Percentiles rank a stretch among this genome's conserved stretches.
Evolutionary conservation across 495 filamentous ascomycete genomes (phyloP).

Genomic region (Lasiosphaeria ovina): DNA sequence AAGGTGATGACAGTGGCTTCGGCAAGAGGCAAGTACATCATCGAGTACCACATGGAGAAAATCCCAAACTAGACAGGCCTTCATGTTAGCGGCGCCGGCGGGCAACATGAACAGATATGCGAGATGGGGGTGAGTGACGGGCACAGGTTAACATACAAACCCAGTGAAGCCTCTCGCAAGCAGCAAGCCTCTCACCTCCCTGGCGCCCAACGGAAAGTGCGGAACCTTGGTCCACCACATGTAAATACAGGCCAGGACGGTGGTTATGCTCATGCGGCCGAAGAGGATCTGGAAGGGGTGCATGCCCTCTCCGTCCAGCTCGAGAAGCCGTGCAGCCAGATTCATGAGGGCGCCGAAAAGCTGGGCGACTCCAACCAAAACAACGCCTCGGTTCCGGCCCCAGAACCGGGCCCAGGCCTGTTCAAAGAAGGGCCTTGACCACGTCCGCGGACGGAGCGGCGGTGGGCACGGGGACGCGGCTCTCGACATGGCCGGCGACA

Average conservation of each 20-base stretch:
- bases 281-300: constrained; percentile 91
- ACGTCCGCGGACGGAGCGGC: not conserved
- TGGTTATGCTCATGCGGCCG: constrained; percentile 76
- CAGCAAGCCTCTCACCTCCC: constrained; percentile 63
- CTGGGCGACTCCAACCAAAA: constrained; percentile 72
- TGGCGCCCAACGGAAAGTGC: constrained; percentile 67
- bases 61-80: constrained; percentile 59
- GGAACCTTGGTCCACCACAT: constrained; percentile 70
- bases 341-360: constrained; percentile 90
- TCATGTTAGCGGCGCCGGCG: not conserved
- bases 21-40: constrained; percentile 82
- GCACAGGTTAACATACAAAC: constrained; percentile 47
- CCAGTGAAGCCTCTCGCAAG: constrained; percentile 68
- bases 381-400: constrained; percentile 66
- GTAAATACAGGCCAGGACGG: constrained; percentile 63
- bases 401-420: constrained; percentile 24
- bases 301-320: constrained; percentile 69
- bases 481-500: constrained; percentile 11
- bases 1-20: constrained; percentile 95
- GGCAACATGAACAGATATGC: not conserved
- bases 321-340: constrained; percentile 73
- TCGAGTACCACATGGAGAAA: constrained; percentile 58
- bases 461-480: not conserved
- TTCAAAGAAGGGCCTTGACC: not conserved
- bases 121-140: constrained; percentile 17